Base-by-base conservation (phyloP, 1,139 yeast genomes). In the Arxiozyma telluris region DNA sequence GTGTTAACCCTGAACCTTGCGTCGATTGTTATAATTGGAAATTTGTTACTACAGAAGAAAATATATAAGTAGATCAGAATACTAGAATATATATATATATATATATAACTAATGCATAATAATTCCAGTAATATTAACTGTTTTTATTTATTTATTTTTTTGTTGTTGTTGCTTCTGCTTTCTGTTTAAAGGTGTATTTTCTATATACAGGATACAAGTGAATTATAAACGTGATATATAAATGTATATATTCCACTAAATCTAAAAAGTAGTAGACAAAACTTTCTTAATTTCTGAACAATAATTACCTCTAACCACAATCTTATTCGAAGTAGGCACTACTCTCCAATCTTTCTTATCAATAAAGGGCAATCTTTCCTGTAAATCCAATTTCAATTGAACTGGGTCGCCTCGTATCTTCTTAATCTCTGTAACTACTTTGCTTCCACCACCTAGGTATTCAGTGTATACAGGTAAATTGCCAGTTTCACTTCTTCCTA, bases 1-100 rank as follows among this genome's bases (percentile, higher is more conserved):
- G 98, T 66, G 76, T 73, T 22, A 80, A 78, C 23, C 87, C 89
- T 34, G 86, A 91, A 1, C 90, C 93, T 1, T 87, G 94, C 64
- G 76, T 82, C 49, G 98, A 93, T 66, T 93, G 99, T 68, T 87
- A 80, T 71, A 87, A 88, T 67, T 93, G 99, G 99, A 78, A 84
- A 50, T 93, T 80, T 69, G 81, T 84, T 1, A 77, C 17, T 34
- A 15, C 39, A 34, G n/a, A 34, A 4, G n/a, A 34, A 11, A 15
- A 34, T 34, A 15, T 34, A 34, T 34, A 34, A 34, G 4, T 34
- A 3, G 2, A 15, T 34, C 8, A 34, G 39, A 34, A 34, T 15
- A 34, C 17, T 8, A 15, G 6, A 34, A 34, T 3, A 34, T 34
- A 12, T 2, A 12, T 12, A 34, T 34, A 18, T 23, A 44, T 22